These are phyloP conservation scores for Pterulicium gracile DNA, from an alignment of 1,284 basidiomycete genomes.

Conservation along the genomic window DNA sequence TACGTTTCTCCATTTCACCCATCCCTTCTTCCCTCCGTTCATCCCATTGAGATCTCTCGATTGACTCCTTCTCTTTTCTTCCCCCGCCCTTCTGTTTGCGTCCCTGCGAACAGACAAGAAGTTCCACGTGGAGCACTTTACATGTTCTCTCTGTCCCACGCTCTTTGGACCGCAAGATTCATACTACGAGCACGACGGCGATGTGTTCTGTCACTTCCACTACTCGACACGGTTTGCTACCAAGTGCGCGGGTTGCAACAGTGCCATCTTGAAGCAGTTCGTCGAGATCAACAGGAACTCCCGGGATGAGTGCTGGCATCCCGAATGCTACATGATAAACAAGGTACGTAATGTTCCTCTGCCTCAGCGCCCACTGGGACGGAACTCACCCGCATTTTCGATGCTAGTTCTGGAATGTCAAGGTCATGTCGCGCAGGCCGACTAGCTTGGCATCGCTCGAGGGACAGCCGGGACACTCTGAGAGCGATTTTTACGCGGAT, in stretches of 20 bases:
- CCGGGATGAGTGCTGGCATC: conserved; percentile 99
- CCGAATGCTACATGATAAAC: conserved; percentile 99
- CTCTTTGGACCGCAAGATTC: conserved; percentile 97
- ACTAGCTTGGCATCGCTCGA: conserved; percentile 44
- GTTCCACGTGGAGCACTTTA: conserved; percentile 99
- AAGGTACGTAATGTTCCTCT: conserved; percentile 48
- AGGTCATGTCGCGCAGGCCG: conserved; percentile 74
- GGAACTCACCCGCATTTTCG: neutral
- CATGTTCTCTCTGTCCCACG: conserved; percentile 92
- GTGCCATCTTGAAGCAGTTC: conserved; percentile 98
- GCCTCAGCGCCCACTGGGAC: conserved; percentile 1
- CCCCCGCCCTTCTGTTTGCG: too few relatives aligned
- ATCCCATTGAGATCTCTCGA: too few relatives aligned
- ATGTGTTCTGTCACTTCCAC: conserved; percentile 97
- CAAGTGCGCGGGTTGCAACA: conserved; percentile 95
- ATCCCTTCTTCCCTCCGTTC: too few relatives aligned
- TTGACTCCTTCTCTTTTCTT: too few relatives aligned
- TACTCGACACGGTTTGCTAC: conserved; percentile 98
- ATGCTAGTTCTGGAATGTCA: conserved; percentile 99
- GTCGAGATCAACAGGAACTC: conserved; percentile 99
- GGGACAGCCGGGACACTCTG: conserved; percentile 32
- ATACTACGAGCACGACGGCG: conserved; percentile 96
- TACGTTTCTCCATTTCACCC: too few relatives aligned
- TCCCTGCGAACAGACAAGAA: conserved; percentile 76
- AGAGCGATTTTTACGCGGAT: conserved; percentile 34